Conservation (phyloP, 441 rosid species). For the Populus hybrid region DNA sequence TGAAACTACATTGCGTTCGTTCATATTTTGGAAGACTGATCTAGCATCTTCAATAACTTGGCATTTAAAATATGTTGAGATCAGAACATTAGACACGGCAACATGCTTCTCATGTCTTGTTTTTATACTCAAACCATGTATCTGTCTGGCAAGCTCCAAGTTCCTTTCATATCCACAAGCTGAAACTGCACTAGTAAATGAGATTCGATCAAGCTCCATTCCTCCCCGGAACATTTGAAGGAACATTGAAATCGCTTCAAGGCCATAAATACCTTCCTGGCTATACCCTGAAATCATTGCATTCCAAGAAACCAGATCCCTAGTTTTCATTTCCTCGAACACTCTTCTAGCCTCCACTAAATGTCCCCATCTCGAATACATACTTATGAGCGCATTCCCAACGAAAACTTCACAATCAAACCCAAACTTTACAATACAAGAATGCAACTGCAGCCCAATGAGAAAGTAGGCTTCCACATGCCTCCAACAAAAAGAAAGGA, state of each 20-base stretch:
- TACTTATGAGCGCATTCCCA: slow-evolving; percentile 67
- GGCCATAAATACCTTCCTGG: slow-evolving; percentile 50
- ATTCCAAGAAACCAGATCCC: slow-evolving; percentile 81
- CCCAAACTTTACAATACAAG: slow-evolving; percentile 50
- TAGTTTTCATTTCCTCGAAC: slow-evolving; percentile 57
- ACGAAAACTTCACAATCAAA: slow-evolving; percentile 54
- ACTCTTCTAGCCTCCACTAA: slow-evolving; percentile 51
- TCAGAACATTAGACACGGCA: slow-evolving; percentile 67
- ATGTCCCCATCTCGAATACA: slow-evolving; percentile 61
- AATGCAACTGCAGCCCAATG: slow-evolving; percentile 69
- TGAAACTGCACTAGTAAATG: slow-evolving; percentile 65
- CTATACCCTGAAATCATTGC: slow-evolving; percentile 76
- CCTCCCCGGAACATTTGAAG: slow-evolving; percentile 56
- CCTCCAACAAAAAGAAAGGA: slow-evolving; percentile 60
- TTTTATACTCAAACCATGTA: slow-evolving; percentile 71
- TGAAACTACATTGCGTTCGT: slow-evolving; percentile 61
- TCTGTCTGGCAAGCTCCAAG: slow-evolving; percentile 60
- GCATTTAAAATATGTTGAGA: slow-evolving; percentile 70
- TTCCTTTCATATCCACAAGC: slow-evolving; percentile 67
- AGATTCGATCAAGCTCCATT: slow-evolving; percentile 70
- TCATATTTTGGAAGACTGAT: slow-evolving; percentile 52
- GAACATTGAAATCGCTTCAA: slow-evolving; percentile 52
- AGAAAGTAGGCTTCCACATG: slow-evolving; percentile 39
- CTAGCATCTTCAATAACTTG: slow-evolving; percentile 53
- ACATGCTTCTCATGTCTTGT: slow-evolving; percentile 53